phyloP scores from a whole-genome alignment of 2,329 filamentous ascomycete species.

The Whalleya microplaca region DNA sequence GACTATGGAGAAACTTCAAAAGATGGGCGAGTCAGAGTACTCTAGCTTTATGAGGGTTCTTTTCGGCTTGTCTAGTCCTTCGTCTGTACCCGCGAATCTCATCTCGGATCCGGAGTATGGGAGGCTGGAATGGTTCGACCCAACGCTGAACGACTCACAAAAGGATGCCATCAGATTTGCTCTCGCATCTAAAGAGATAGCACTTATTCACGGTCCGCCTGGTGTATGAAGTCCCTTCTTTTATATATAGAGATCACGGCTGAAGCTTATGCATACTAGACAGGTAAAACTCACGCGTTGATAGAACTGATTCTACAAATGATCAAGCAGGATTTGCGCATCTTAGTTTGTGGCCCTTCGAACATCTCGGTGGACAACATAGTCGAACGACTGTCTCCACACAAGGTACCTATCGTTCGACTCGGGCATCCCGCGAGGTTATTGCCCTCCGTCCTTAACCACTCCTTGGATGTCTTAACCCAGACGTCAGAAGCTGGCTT shows the following conservation, averaged over 20 bases:
- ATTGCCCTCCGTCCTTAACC: conserved; percentile 82
- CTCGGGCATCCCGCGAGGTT: conserved; percentile 92
- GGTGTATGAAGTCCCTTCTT: conserved; percentile 55
- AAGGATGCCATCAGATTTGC: conserved; percentile 79
- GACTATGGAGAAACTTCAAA: conserved; percentile 62
- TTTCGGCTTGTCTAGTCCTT: conserved; percentile 62
- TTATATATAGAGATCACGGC: not conserved
- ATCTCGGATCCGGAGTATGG: conserved; percentile 45
- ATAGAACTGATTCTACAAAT: conserved; percentile 96
- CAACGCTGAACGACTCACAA: conserved; percentile 66
- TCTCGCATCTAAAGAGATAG: conserved; percentile 77
- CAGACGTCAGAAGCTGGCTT: conserved; percentile 86
- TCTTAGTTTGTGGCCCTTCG: conserved; percentile 94
- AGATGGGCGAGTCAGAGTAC: conserved; percentile 61
- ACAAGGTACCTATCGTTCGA: conserved; percentile 84
- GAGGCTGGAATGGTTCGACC: conserved; percentile 63
- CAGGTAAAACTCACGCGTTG: conserved; percentile 94
- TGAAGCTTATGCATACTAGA: conserved; percentile 48
- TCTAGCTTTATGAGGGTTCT: conserved; percentile 64
- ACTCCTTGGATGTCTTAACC: conserved; percentile 90
- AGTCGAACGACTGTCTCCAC: conserved; percentile 83
- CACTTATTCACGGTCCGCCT: conserved; percentile 91
- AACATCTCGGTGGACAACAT: conserved; percentile 99
- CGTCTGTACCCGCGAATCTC: conserved; percentile 49
- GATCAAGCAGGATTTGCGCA: conserved; percentile 69